Percentiles rank a stretch among this genome's conserved stretches.
Evolutionary conservation across 352 stramenopile genomes (phyloP).

Genomic region (Phytophthora citrophthora): DNA sequence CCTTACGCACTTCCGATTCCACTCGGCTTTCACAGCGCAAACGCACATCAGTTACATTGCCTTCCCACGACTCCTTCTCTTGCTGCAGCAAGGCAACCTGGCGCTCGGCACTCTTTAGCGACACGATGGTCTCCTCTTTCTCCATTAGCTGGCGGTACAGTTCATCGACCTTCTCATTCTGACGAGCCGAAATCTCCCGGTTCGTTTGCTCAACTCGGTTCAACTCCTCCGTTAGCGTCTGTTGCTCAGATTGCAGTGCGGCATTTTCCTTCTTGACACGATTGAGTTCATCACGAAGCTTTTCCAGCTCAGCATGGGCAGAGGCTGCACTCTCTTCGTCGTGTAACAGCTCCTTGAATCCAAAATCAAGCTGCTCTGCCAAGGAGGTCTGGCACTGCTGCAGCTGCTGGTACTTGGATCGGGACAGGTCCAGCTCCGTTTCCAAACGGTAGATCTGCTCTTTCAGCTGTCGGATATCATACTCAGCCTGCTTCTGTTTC

Average conservation of each 20-base stretch:
- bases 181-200: constrained; percentile 22
- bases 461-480: constrained; percentile 49
- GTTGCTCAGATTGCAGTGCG: constrained; percentile 35
- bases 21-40: constrained; percentile 44
- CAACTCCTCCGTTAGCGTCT: constrained; percentile 41
- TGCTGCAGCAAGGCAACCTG: constrained; percentile 47
- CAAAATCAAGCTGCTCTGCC: constrained; percentile 65
- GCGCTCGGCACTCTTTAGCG: constrained; percentile 43
- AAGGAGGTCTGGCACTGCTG: constrained; percentile 55
- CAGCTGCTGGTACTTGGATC: constrained; percentile 63
- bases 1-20: constrained; percentile 49
- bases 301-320: constrained; percentile 49
- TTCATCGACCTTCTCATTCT: constrained; percentile 65
- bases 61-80: constrained; percentile 49
- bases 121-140: constrained; percentile 52
- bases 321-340: constrained; percentile 64
- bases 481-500: constrained; percentile 46
- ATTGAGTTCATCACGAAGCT: constrained; percentile 49
- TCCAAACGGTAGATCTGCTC: constrained; percentile 48
- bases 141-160: constrained; percentile 57
- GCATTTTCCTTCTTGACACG: constrained; percentile 46
- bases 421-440: constrained; percentile 44
- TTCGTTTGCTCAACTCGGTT: constrained; percentile 35
- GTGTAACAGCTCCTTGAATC: constrained; percentile 73
- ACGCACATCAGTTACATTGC: constrained; percentile 45